These are phyloP conservation scores for Boletus bicolor DNA, from an alignment of 768 basidiomycete genomes.

Conservation along the genomic window DNA sequence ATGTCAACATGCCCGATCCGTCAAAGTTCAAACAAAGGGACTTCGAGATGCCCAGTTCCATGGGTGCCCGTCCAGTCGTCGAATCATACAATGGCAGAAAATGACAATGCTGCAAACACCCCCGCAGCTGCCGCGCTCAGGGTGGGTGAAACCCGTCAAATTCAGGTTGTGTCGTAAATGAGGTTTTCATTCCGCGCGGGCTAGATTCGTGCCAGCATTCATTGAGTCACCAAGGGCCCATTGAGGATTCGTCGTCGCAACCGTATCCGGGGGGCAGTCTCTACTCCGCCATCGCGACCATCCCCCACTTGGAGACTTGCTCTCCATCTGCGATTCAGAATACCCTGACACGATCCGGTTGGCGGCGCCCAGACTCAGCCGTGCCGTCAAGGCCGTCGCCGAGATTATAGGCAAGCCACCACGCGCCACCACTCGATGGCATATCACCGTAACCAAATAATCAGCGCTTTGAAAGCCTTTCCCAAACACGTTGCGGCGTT, in stretches of 20 bases:
- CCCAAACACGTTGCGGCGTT: not conserved
- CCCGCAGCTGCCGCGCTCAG: not conserved
- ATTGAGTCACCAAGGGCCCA: not conserved
- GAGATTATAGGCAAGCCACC: no score
- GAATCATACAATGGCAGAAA: not conserved
- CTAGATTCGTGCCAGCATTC: not conserved
- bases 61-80: not conserved
- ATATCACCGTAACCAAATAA: not conserved
- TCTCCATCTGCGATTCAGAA: not conserved
- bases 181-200: not conserved
- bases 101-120: not conserved
- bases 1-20: slow-evolving; percentile 2
- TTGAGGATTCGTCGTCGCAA: not conserved
- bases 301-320: not conserved
- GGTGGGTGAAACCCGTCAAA: not conserved
- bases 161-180: not conserved
- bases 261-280: not conserved
- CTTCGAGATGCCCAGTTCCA: not conserved
- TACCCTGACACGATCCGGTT: not conserved
- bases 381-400: not conserved
- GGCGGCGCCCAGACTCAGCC: not conserved
- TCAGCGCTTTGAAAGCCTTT: not conserved
- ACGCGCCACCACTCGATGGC: not conserved
- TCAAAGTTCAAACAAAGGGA: no score
- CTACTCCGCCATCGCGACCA: not conserved